Base-by-base conservation (phyloP, 31 red algal genomes). In the Odonthalia washingtoniensis region DNA sequence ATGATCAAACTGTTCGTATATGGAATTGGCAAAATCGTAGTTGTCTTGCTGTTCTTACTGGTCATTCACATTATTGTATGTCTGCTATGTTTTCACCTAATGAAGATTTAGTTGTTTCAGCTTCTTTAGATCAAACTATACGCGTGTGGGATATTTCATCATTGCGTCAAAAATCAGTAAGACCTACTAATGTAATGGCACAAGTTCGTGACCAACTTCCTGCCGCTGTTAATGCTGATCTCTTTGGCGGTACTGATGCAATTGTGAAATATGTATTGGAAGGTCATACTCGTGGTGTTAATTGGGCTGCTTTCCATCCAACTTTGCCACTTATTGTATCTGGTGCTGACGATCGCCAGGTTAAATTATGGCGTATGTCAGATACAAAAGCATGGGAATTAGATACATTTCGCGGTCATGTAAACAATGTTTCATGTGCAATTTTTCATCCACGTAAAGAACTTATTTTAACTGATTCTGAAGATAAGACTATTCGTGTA, bases 21-120 rank as follows among this genome's bases (percentile, higher is more conserved):
- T 99, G 97, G 97, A 96, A 99, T 84, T 99, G 94, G 94, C 97
- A 99, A 78, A 99, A 99, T 63, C 87, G 97, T 27, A 92, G 87
- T 46, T 99, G 97, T 52, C 86, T 99, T 30, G 91, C 97, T 0
- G 94, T 99, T 44, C 83, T 99, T 33, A 96, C 94, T 26, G 97
- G 97, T 40, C 97, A 99, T 66, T 95, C 93, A 45, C 97, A 99
- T 77, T 99, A 99, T 32, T 92, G 93, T 42, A 99, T 99, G 97
- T 96, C 86, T 2, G 97, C 97, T 12, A 81, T 83, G 80, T 99
- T 99, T 68, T 93, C 93, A 31, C 97, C 97, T 28, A 84, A 74
- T 21, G 97, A 99, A 77, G 97, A 99, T 81, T 90, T 99, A 16
- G 85, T 99, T 33, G 91, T 99, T 1, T 96, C 94, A 0, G 97